Conservation (phyloP, 2,329 filamentous ascomycete genomes). For the Pseudogymnoascus sp. region DNA sequence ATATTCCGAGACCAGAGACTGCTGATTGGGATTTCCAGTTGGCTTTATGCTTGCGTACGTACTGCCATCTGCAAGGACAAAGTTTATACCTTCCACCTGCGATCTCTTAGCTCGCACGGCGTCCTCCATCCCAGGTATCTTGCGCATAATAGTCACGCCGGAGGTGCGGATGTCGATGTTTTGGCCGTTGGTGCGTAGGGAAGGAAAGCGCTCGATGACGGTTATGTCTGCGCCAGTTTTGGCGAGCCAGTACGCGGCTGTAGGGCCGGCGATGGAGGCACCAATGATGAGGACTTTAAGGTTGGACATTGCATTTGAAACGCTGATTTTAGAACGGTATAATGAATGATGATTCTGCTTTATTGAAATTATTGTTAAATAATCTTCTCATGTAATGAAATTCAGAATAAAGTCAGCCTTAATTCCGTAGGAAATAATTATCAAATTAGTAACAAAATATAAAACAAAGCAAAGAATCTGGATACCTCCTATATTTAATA, state of each 20-base stretch:
- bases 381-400: background rate
- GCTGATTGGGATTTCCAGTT: slow-evolving; percentile 32
- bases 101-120: slow-evolving; percentile 30
- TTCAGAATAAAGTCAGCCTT: background rate
- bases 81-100: slow-evolving; percentile 35
- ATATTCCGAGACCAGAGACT: slow-evolving; percentile 29
- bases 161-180: slow-evolving; percentile 26
- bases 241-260: slow-evolving; percentile 35
- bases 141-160: slow-evolving; percentile 32
- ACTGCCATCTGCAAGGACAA: slow-evolving; percentile 32
- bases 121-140: slow-evolving; percentile 33
- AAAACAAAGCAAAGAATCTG: background rate
- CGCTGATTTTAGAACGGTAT: background rate
- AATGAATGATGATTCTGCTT: background rate
- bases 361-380: background rate
- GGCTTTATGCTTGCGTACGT: slow-evolving; percentile 30
- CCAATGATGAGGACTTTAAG: slow-evolving; percentile 28
- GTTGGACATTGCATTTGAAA: background rate
- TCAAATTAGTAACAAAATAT: background rate
- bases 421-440: background rate
- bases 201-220: slow-evolving; percentile 33
- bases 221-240: slow-evolving; percentile 30
- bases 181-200: slow-evolving; percentile 38
- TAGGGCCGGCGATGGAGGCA: slow-evolving; percentile 29
- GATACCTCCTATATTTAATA: background rate